Conservation (phyloP, 2,329 filamentous ascomycete species). For the Fusarium sp. region DNA sequence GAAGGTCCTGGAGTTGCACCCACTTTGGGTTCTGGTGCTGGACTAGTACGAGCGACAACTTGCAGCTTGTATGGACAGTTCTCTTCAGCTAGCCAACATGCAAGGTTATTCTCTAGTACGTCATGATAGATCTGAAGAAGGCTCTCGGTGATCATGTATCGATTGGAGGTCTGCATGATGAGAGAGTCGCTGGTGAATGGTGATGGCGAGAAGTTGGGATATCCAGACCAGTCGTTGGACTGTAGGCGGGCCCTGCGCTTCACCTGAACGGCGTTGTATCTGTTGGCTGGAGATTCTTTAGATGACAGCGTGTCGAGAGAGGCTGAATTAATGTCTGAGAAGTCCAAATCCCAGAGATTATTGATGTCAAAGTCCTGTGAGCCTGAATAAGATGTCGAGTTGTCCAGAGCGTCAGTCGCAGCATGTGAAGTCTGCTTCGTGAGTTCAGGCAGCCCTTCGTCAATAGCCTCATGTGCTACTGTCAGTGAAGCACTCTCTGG, state of each 20-base stretch:
- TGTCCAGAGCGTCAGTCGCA: neutral
- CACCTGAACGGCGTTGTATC: neutral
- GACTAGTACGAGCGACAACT: neutral
- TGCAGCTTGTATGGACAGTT: neutral
- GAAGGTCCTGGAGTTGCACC: neutral
- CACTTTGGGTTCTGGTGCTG: fast-evolving
- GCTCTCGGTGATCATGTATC: neutral
- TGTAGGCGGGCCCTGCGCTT: neutral
- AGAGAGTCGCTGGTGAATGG: neutral
- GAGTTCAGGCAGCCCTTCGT: neutral
- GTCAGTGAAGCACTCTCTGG: neutral
- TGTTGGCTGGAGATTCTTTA: neutral
- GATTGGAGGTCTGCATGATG: neutral
- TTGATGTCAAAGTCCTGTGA: neutral
- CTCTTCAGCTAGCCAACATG: neutral
- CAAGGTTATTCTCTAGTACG: neutral
- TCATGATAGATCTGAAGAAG: neutral
- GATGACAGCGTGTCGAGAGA: neutral
- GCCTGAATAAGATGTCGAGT: neutral
- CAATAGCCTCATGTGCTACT: fast-evolving
- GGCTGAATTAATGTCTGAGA: neutral
- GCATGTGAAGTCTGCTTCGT: neutral
- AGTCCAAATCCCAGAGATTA: neutral
- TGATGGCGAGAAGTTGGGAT: neutral
- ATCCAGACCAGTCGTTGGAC: neutral